Conservation (phyloP, 768 basidiomycete genomes). For the Mycena albidolilacea region DNA sequence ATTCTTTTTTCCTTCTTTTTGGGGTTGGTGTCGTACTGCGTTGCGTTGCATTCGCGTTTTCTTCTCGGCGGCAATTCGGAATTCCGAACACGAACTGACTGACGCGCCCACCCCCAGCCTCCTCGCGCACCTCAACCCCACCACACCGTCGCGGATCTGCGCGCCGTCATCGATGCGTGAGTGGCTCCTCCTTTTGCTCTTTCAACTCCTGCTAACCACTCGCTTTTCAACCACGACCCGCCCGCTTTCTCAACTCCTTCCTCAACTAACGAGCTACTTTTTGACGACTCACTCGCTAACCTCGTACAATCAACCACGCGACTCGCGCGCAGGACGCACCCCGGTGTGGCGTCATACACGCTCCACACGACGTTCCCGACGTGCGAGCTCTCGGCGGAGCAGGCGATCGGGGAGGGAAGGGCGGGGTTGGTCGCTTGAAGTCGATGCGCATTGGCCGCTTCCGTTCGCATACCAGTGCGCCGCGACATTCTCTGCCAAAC, state of each 20-base stretch:
- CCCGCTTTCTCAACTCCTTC: no score
- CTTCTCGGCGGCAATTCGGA: no score
- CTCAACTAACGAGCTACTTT: no score
- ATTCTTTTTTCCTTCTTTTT: neutral
- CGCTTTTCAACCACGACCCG: no score
- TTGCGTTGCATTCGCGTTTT: neutral
- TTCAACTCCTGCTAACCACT: neutral
- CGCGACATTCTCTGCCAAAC: neutral
- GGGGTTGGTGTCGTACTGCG: neutral
- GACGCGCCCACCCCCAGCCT: slow-evolving; percentile 55
- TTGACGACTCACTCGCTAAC: no score
- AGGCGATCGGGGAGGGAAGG: slow-evolving; percentile 63
- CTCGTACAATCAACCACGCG: no score
- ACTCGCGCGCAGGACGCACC: slow-evolving; percentile 63
- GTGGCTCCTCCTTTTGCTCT: neutral
- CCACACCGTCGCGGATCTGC: slow-evolving; percentile 70
- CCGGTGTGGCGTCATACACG: slow-evolving; percentile 77
- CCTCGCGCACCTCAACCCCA: slow-evolving; percentile 76
- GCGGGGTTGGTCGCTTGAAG: slow-evolving; percentile 9
- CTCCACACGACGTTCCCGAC: slow-evolving; percentile 94
- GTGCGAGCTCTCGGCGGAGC: slow-evolving; percentile 73
- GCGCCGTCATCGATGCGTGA: slow-evolving; percentile 33
- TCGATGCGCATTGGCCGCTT: neutral
- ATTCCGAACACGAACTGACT: neutral
- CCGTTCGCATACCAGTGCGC: neutral